Evolutionary conservation across 306 rosid genomes (phyloP).

Genomic region (Alnus rubra): DNA sequence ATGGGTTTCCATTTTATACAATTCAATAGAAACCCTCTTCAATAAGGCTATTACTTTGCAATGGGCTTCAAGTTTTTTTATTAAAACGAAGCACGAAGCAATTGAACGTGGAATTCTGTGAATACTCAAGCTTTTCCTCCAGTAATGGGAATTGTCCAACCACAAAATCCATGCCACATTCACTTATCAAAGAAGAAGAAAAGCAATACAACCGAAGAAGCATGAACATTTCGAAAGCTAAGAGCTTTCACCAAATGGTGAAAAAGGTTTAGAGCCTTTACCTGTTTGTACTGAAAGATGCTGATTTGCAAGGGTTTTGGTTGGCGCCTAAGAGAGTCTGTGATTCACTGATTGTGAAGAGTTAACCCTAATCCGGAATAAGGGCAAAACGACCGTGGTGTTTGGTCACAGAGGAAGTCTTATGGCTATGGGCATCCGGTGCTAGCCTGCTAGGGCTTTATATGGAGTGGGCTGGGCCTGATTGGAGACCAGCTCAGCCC

Average conservation of each 20-base stretch:
- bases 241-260: not conserved
- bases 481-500: too few species aligned
- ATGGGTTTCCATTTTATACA: not conserved
- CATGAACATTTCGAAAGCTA: not conserved
- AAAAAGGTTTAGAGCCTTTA: slow-evolving; percentile 28
- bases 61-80: not conserved
- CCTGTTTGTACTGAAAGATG: slow-evolving; percentile 24
- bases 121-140: not conserved
- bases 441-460: not conserved
- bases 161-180: not conserved
- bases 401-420: slow-evolving; percentile 40
- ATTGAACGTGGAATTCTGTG: not conserved
- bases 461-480: too few species aligned
- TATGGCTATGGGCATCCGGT: too few species aligned
- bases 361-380: slow-evolving; percentile 71
- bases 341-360: slow-evolving; percentile 30
- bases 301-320: slow-evolving; percentile 29
- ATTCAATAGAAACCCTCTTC: not conserved
- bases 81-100: not conserved
- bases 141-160: slow-evolving; percentile 11
- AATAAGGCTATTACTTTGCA: not conserved
- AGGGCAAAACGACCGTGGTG: slow-evolving; percentile 29
- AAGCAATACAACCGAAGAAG: not conserved
- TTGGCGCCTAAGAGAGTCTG: slow-evolving; percentile 43
- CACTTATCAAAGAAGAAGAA: not conserved